A percentile compares a stretch with the other conserved stretches of the same genome.
phyloP scores from a whole-genome alignment of 768 basidiomycete genomes.

The Phlebiopsis gigantea region DNA sequence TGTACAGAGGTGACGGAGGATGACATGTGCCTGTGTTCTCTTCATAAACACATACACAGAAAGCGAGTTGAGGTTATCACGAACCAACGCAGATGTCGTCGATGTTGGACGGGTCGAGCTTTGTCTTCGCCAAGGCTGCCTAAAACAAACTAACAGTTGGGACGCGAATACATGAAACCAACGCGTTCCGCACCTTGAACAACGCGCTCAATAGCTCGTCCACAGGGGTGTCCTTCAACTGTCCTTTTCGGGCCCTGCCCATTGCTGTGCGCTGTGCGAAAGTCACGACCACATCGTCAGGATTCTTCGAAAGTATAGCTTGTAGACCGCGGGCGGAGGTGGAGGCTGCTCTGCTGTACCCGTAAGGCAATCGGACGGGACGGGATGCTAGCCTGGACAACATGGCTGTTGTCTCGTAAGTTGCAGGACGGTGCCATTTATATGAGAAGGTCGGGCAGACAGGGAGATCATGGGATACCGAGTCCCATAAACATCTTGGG shows the following conservation, averaged over 20 bases:
- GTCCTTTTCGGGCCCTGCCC: slow-evolving; percentile 85
- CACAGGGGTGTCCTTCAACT: slow-evolving; percentile 81
- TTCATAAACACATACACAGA: not conserved
- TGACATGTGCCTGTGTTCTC: slow-evolving; percentile 67
- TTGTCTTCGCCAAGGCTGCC: slow-evolving; percentile 64
- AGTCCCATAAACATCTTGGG: not conserved
- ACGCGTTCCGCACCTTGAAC: slow-evolving; percentile 74
- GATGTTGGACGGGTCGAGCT: slow-evolving; percentile 63
- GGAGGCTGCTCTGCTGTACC: slow-evolving; percentile 27
- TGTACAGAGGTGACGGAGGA: slow-evolving; percentile 73
- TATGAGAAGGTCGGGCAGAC: not conserved
- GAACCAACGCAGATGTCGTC: slow-evolving; percentile 83
- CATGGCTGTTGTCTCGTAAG: slow-evolving; percentile 12
- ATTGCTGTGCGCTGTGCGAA: slow-evolving; percentile 89
- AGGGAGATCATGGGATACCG: slow-evolving; percentile 5
- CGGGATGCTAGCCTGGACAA: slow-evolving; percentile 12
- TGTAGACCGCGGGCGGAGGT: slow-evolving; percentile 38
- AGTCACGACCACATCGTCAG: slow-evolving; percentile 86
- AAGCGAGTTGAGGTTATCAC: slow-evolving; percentile 16
- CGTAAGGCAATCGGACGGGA: not conserved
- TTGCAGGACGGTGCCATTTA: not conserved
- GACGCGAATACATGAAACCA: not conserved
- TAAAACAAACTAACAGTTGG: no score
- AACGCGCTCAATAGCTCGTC: slow-evolving; percentile 83
- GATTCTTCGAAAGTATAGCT: slow-evolving; percentile 59